These are phyloP conservation scores for Aspergillus japonicus DNA, from an alignment of 2,329 filamentous ascomycete species.

Conservation along the genomic window DNA sequence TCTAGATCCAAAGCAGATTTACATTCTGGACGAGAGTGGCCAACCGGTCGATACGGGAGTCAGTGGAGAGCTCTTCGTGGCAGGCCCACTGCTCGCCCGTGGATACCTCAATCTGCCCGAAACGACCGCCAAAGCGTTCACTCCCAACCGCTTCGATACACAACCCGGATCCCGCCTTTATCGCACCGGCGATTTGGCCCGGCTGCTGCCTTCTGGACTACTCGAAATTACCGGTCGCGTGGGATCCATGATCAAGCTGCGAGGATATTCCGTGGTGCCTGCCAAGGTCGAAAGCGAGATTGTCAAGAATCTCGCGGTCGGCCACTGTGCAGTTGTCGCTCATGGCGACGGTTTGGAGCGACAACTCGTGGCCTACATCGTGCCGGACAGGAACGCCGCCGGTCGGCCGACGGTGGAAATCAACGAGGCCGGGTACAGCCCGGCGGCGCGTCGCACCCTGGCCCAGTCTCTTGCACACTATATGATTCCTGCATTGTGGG, in stretches of 20 bases:
- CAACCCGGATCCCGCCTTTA: conserved; percentile 68
- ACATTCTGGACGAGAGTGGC: conserved; percentile 69
- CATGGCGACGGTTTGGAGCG: conserved; percentile 73
- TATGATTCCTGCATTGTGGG: conserved; percentile 79
- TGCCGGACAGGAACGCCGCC: conserved; percentile 58
- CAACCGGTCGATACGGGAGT: conserved; percentile 62
- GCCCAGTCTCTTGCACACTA: conserved; percentile 71
- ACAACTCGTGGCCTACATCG: conserved; percentile 74
- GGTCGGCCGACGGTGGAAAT: conserved; percentile 64
- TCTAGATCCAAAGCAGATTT: conserved; percentile 65
- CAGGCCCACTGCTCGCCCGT: conserved; percentile 69
- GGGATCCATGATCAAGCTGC: conserved; percentile 77
- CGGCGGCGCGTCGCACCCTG: conserved; percentile 64
- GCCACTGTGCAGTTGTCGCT: conserved; percentile 69
- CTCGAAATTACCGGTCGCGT: conserved; percentile 75
- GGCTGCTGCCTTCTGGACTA: conserved; percentile 64
- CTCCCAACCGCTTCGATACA: conserved; percentile 62
- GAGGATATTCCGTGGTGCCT: conserved; percentile 75
- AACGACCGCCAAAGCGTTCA: conserved; percentile 71
- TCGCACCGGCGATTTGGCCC: conserved; percentile 69
- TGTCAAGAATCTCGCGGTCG: conserved; percentile 66
- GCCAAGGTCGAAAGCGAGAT: conserved; percentile 74
- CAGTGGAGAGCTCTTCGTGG: conserved; percentile 72
- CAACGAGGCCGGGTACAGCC: conserved; percentile 69
- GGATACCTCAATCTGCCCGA: conserved; percentile 80